Evolutionary conservation across 2,329 filamentous ascomycete genomes (phyloP), one percentile per base, ranked within the genome.

Genomic region (Neonectria neomacrospora): DNA sequence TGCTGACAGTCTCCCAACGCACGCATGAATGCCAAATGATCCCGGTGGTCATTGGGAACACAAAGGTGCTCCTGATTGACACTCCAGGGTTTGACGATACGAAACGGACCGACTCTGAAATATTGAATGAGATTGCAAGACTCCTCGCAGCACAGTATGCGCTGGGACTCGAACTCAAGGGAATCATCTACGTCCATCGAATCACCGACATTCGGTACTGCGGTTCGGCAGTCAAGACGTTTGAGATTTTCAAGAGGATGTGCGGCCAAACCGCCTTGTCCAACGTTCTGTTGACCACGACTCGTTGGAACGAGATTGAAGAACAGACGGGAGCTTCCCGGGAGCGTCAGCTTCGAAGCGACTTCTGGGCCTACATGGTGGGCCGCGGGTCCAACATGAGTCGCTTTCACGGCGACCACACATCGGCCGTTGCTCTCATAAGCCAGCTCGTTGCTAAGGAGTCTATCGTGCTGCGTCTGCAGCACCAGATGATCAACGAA

Each of bases 401-500:
- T 12, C 48, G 48, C 30, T 51, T 51, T 28, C n/a, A 51, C 48
- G 48, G 48, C 10, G 48, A 51, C 20, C 48, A n/a, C 48, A 34
- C 48, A 22, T 51, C 48, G 16, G 48, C 48, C n/a, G 12, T 34
- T 14, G 48, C 48, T 6, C 48, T 51, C 20, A 23, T 51, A 28
- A 51, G 30, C 28, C 48, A 51, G 28, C 48, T 51, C n/a, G 11
- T 51, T 10, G 20, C 23, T 28, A 51, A 51, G 48, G n/a, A 51
- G 5, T 3, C 48, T 8, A n/a, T 51, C n/a, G 20, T 34, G 30
- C 48, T 51, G 3, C n/a, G 28, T 10, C 9, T 51, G 2, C 48
- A 51, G 11, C n/a, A 51, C n/a, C 16, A 51, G 48, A 51, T 51
- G 48, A 51, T 51, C 8, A 22, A 51, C 30, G n/a, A 51, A 34